Evolutionary conservation across 2,329 filamentous ascomycete genomes (phyloP).

Genomic region (Neocatenulostroma microsporum): DNA sequence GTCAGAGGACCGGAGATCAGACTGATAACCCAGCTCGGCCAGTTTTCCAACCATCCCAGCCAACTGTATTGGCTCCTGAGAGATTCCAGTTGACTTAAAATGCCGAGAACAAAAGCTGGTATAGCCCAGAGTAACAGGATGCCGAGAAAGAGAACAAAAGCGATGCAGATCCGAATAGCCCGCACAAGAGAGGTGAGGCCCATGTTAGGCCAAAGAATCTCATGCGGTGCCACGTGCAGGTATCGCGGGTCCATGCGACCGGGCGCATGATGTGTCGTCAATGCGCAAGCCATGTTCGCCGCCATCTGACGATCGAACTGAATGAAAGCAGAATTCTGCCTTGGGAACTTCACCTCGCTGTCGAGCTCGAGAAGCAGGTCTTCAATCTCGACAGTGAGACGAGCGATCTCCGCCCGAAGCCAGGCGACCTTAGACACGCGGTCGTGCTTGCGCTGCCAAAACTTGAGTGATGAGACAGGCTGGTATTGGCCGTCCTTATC

Average conservation of each 20-base stretch:
- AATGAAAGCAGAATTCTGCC: constrained; percentile 13
- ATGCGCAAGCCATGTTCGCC: constrained; percentile 11
- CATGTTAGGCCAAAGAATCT: constrained; percentile 14
- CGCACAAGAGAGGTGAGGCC: constrained; percentile 9
- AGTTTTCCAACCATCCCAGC: constrained; percentile 6
- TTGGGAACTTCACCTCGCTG: constrained; percentile 9
- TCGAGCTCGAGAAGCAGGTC: constrained; percentile 8
- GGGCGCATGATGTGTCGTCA: constrained; percentile 10
- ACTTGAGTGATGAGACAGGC: no score
- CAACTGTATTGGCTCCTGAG: constrained; percentile 3
- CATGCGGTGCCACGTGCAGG: constrained; percentile 12
- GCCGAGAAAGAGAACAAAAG: constrained; percentile 8
- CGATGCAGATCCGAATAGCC: constrained; percentile 7
- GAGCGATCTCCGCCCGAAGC: constrained; percentile 11
- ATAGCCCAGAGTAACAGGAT: constrained; percentile 12
- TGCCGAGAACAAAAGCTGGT: constrained; percentile 10
- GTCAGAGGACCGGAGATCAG: constrained; percentile 10
- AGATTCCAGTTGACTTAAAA: constrained; percentile 8
- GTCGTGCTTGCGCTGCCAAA: constrained; percentile 6
- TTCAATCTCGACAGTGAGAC: constrained; percentile 11
- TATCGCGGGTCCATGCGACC: constrained; percentile 11
- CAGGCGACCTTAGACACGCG: constrained; percentile 10
- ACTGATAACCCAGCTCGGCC: constrained; percentile 9
- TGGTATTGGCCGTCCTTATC: constrained; percentile 4
- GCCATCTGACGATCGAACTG: constrained; percentile 14